phyloP scores from a whole-genome alignment of 1,139 yeast genomes.

The Citeromyces hawaiiensis region DNA sequence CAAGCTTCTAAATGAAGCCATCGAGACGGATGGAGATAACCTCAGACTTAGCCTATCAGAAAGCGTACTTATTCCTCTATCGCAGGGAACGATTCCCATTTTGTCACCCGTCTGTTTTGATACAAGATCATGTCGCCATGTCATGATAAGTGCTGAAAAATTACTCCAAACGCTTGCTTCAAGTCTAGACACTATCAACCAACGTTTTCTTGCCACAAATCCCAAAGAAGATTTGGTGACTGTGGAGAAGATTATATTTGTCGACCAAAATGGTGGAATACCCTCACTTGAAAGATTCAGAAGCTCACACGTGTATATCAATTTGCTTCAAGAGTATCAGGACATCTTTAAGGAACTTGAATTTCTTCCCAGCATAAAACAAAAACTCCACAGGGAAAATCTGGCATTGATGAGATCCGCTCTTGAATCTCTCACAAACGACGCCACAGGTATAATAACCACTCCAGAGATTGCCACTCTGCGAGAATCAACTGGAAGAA shows the following conservation, averaged over 20 bases:
- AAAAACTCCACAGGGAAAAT: constrained; percentile 42
- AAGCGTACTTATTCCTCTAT: constrained; percentile 20
- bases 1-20: neutral
- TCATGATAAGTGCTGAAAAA: constrained; percentile 21
- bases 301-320: constrained; percentile 80
- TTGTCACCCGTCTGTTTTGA: constrained; percentile 46
- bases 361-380: constrained; percentile 25
- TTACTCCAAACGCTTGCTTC: constrained; percentile 19
- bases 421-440: constrained; percentile 26
- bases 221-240: constrained; percentile 21
- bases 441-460: constrained; percentile 34
- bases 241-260: constrained; percentile 67
- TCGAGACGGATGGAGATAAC: constrained; percentile 5
- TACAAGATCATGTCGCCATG: constrained; percentile 21
- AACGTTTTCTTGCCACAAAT: constrained; percentile 1
- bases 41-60: constrained; percentile 18
- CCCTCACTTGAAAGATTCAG: constrained; percentile 76
- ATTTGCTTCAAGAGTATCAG: constrained; percentile 69
- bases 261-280: constrained; percentile 80
- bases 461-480: constrained; percentile 29
- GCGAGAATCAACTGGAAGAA: constrained; percentile 17
- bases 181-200: constrained; percentile 12
- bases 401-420: constrained; percentile 38
- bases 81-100: constrained; percentile 39
- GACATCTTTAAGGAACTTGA: constrained; percentile 56